Base-by-base conservation (phyloP, 345 rosid genomes). In the Ailanthus altissimus region DNA sequence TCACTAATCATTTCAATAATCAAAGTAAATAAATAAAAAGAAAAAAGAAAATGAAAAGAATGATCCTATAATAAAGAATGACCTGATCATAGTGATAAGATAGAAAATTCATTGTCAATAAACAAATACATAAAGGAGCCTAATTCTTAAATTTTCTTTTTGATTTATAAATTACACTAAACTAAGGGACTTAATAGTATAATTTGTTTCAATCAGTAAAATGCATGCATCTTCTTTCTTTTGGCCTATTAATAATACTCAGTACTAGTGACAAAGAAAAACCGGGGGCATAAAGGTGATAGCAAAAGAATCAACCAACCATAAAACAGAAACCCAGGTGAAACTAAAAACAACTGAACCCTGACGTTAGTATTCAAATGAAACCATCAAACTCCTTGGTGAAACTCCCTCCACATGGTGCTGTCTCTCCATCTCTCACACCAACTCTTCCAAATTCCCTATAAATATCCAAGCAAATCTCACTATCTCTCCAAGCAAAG, bases 311-410 rank as follows among this genome's bases (percentile, higher is more conserved):
- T 28, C 80, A 60, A 82, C 80, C 72, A 73, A 64, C 79, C 45
- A 2, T 11, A 1, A 2, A 58, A 25, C 76, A 75, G 78, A 71
- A 78, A 74, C 42, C 68, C 13, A 46, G 25, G 77, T 63, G 13
- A 73, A 62, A 43, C 74, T 63, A 14, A 73, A 83, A 86, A 83
- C 89, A 75, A 65, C 74, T 25, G 79, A 54, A 81, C 72, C 38
- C 51, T 18, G 78, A 75, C 75, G 25, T 53, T 69, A 38, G 88
- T 66, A 73, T 79, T 83, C 70, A 21, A 46, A 15, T 16, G 26
- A 81, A 86, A 84, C 89, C 89, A 82, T 82, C 87, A 56, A 81
- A 79, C 72, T 72, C 47, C 28, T 40, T 28, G 8, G 70, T 15
- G 13, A 23, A 0, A 15, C 45, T 8, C 25, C 65, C 70, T 25